phyloP scores from a whole-genome alignment of 345 rosid genomes.

The Salix dunnii region DNA sequence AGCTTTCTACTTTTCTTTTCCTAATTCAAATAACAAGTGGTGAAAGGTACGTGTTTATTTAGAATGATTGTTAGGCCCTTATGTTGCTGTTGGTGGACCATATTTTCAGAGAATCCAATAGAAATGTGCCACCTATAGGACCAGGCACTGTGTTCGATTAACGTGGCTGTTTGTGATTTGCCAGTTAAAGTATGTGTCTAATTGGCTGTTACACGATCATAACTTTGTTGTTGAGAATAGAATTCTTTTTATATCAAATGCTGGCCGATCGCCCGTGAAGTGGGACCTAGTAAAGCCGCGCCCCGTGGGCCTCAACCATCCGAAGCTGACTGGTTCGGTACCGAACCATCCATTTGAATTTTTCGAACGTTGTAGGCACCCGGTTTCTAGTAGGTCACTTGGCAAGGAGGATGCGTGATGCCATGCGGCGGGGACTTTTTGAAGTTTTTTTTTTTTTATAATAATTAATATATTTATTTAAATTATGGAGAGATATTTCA shows the following conservation, averaged over 20 bases:
- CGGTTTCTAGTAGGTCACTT: not conserved
- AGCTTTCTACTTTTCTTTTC: not conserved
- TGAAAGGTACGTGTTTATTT: not conserved
- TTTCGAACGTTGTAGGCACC: slow-evolving; percentile 46
- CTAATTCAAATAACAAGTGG: not conserved
- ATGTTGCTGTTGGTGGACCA: not conserved
- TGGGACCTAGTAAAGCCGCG: slow-evolving; percentile 41
- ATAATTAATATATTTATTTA: no score
- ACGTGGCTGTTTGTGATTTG: slow-evolving; percentile 10
- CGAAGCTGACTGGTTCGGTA: slow-evolving; percentile 29
- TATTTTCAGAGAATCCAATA: not conserved
- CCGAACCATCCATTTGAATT: slow-evolving; percentile 45
- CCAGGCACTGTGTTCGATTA: not conserved
- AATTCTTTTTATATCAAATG: not conserved
- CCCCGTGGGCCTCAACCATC: slow-evolving; percentile 31
- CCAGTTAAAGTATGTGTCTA: not conserved
- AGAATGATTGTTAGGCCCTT: not conserved
- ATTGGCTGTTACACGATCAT: not conserved
- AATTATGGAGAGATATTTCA: no score
- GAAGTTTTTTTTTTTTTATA: no score
- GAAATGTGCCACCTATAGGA: not conserved
- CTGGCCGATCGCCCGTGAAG: slow-evolving; percentile 36
- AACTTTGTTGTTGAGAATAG: not conserved
- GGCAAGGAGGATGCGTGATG: no score
- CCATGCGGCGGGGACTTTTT: no score